Base-by-base conservation (phyloP, 495 filamentous ascomycete species). In the Xylaria palmicola region DNA sequence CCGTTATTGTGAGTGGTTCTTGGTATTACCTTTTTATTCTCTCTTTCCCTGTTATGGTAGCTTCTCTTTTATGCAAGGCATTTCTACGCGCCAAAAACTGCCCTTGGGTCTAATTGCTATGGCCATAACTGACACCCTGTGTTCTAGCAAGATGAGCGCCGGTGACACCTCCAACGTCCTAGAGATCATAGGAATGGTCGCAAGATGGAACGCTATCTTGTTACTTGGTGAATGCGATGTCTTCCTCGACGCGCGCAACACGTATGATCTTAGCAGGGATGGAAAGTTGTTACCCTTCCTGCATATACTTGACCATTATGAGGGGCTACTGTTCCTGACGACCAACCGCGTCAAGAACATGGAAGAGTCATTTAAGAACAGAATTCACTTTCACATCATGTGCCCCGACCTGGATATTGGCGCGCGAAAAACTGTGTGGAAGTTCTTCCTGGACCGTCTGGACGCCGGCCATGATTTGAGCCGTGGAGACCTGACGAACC, bases 151-250 rank as follows among this genome's bases (percentile, higher is more conserved):
- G n/a, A 77, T 88, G 5, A 80, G 77, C 30, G 78, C 79, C 0
- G 82, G 83, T 0, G 84, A 87, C 50, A 72, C 87, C 0, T 83
- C 83, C 2, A 81, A 72, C 1, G 78, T 86, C 39, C 70, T 88
- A 5, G 75, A 81, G 40, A 78, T 86, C 39, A 70, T 88, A 5
- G 75, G 81, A 40, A 74, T 85, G 26, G 77, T 77, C 6, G 71
- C 72, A 1, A 71, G 73, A 8, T 87, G 83, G 83, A 79, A 78
- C 5, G 81, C 79, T 7, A 75, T 86, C 12, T 63, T 86, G 9
- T 75, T 87, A 0, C 75, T 90, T 0, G 88, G 90, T 54, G 86
- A 90, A 71, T 85, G 83, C 36, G 88, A 90, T 57, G 83, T 88
- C 10, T 89, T 88, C 75, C 76, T 89, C 19, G 82, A 87, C 71